phyloP scores from a whole-genome alignment of 108 stramenopile genomes.

The Nitzschia inconspicua region DNA sequence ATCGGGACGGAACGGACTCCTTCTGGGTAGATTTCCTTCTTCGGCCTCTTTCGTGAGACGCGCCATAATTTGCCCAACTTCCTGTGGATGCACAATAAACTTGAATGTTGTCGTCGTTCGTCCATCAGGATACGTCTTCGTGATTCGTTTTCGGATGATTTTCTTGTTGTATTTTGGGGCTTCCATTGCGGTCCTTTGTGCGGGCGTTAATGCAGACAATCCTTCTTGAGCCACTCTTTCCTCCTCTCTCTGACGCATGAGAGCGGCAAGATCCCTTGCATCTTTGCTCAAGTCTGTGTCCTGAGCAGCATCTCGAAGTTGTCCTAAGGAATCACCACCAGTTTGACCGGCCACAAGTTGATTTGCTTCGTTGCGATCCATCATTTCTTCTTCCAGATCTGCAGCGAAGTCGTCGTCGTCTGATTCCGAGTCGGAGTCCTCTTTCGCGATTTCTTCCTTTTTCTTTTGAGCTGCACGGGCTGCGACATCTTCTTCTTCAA shows the following conservation, averaged over 20 bases:
- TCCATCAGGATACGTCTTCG: constrained; percentile 80
- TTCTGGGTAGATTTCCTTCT: background rate
- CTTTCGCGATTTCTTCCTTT: constrained; percentile 26
- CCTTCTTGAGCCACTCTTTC: constrained; percentile 64
- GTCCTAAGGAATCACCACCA: constrained; percentile 32
- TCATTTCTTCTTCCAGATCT: constrained; percentile 73
- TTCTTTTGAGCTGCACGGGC: constrained; percentile 16
- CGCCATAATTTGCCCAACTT: constrained; percentile 63
- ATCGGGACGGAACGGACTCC: constrained; percentile 23
- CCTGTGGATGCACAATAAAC: constrained; percentile 65
- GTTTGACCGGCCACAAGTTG: constrained; percentile 62
- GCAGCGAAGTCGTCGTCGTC: constrained; percentile 66
- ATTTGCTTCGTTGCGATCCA: constrained; percentile 59
- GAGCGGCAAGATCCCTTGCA: constrained; percentile 72
- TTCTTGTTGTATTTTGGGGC: constrained; percentile 30
- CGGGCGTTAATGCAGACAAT: constrained; percentile 19
- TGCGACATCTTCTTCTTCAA: background rate
- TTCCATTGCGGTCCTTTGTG: background rate
- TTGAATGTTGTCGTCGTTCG: constrained; percentile 75
- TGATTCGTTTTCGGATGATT: constrained; percentile 69
- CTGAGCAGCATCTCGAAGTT: constrained; percentile 38
- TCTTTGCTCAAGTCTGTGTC: constrained; percentile 65
- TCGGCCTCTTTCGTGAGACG: constrained; percentile 37
- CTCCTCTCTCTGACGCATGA: constrained; percentile 73
- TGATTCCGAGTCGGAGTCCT: constrained; percentile 45